Conservation (phyloP, 2,329 filamentous ascomycete genomes). For the Pseudogymnoascus sp. region DNA sequence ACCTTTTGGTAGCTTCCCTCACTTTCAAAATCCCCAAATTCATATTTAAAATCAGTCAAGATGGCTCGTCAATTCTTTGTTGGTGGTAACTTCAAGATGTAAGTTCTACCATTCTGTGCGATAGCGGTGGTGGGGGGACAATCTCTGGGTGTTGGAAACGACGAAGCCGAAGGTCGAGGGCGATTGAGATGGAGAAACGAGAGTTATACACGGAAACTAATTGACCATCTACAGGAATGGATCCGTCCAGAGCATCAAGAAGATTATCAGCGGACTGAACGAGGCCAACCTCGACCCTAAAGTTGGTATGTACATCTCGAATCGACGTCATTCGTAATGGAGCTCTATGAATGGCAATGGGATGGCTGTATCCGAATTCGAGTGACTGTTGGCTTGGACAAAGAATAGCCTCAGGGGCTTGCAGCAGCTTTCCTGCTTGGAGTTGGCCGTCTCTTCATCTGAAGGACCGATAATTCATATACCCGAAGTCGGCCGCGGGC, state of each 20-base stretch:
- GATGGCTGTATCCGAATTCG: not conserved
- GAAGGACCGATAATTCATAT: not conserved
- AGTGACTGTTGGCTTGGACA: not conserved
- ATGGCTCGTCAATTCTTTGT: constrained; percentile 97
- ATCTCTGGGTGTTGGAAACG: not conserved
- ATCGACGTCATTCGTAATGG: constrained; percentile 4
- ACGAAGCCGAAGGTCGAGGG: not conserved
- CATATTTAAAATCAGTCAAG: constrained; percentile 20
- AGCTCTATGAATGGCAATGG: not conserved
- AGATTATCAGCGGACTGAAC: constrained; percentile 86
- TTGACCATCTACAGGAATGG: constrained; percentile 64
- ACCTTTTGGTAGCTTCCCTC: not conserved
- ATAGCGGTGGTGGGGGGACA: not conserved
- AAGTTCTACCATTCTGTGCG: constrained; percentile 29
- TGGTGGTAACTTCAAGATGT: constrained; percentile 99
- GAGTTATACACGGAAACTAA: not conserved
- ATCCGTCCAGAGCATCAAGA: constrained; percentile 77
- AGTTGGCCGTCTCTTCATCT: not conserved
- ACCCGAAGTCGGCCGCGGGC: not conserved
- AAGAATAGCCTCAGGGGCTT: not conserved
- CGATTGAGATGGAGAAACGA: not conserved
- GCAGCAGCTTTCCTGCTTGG: not conserved
- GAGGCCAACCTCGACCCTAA: constrained; percentile 70
- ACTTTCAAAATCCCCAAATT: not conserved
- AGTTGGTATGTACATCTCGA: constrained; percentile 47